phyloP scores from a whole-genome alignment of 768 basidiomycete species.

The Macrolepiota albuminosa region DNA sequence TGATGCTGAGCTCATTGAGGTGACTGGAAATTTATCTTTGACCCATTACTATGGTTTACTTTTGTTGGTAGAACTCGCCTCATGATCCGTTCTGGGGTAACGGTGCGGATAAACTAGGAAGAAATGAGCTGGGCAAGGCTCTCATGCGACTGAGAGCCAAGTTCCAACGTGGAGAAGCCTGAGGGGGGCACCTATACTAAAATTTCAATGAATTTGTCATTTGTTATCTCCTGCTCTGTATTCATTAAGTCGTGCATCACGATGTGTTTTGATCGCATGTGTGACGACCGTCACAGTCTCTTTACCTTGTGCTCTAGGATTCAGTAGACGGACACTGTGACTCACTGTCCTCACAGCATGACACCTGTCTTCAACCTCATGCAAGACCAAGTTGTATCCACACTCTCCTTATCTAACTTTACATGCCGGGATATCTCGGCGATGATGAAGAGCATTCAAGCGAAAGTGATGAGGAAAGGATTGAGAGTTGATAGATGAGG shows the following conservation, averaged over 20 bases:
- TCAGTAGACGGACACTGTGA: too few relatives aligned
- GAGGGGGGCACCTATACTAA: background rate
- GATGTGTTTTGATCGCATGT: background rate
- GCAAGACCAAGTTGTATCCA: background rate
- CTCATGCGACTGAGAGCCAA: slow-evolving; percentile 56
- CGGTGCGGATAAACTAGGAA: slow-evolving; percentile 57
- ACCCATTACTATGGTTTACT: background rate
- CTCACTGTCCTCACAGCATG: background rate
- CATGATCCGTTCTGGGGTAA: slow-evolving; percentile 74
- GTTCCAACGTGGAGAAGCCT: slow-evolving; percentile 31
- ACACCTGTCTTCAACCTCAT: background rate
- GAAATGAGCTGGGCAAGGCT: slow-evolving; percentile 72
- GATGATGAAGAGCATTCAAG: slow-evolving; percentile 9
- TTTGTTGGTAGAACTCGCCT: slow-evolving; percentile 52
- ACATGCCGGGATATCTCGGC: slow-evolving; percentile 2
- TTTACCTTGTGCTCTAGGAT: too few relatives aligned
- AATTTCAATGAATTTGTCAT: background rate
- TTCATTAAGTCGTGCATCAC: too few relatives aligned
- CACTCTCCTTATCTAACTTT: background rate
- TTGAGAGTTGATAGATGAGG: slow-evolving; percentile 12
- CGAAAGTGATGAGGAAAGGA: slow-evolving; percentile 13
- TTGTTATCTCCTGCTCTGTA: background rate
- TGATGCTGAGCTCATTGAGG: slow-evolving; percentile 67
- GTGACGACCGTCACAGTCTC: too few relatives aligned
- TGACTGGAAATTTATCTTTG: slow-evolving; percentile 14